Evolutionary conservation across 768 basidiomycete species (phyloP).

Genomic region (Pleurotus eryngii): DNA sequence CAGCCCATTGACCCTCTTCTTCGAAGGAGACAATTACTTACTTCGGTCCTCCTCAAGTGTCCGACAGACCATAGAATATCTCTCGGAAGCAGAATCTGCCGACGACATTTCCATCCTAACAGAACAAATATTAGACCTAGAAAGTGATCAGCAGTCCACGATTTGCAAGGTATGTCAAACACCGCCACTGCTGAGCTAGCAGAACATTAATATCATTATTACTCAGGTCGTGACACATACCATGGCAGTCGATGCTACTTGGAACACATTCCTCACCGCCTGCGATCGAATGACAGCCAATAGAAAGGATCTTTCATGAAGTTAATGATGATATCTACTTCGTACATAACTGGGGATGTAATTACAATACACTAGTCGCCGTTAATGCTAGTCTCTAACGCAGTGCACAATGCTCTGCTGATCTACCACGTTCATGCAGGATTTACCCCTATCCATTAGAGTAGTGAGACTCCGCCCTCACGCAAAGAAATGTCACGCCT

Average conservation of each 20-base stretch:
- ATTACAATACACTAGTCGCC: conserved; percentile 1
- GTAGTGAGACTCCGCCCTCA: too few relatives aligned
- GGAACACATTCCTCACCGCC: conserved; percentile 35
- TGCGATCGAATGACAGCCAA: conserved; percentile 36
- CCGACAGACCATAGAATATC: conserved; percentile 31
- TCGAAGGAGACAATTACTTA: conserved; percentile 37
- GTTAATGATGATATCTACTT: neutral
- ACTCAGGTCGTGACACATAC: conserved; percentile 45
- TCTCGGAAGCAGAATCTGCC: conserved; percentile 8
- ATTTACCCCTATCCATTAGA: too few relatives aligned
- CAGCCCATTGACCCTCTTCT: conserved; percentile 40
- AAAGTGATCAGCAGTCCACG: conserved; percentile 47
- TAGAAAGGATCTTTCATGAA: neutral
- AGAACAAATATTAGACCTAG: conserved; percentile 54
- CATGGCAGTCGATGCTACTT: conserved; percentile 31
- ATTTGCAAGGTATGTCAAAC: conserved; percentile 48
- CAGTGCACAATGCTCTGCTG: neutral
- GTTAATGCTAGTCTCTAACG: neutral
- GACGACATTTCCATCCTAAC: conserved; percentile 20
- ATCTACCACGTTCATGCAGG: too few relatives aligned
- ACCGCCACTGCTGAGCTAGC: neutral
- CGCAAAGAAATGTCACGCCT: too few relatives aligned
- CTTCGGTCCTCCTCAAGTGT: conserved; percentile 46
- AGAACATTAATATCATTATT: conserved; percentile 2
- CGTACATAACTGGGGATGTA: neutral